phyloP scores from a whole-genome alignment of 495 filamentous ascomycete genomes.

The Parathielavia appendiculata region DNA sequence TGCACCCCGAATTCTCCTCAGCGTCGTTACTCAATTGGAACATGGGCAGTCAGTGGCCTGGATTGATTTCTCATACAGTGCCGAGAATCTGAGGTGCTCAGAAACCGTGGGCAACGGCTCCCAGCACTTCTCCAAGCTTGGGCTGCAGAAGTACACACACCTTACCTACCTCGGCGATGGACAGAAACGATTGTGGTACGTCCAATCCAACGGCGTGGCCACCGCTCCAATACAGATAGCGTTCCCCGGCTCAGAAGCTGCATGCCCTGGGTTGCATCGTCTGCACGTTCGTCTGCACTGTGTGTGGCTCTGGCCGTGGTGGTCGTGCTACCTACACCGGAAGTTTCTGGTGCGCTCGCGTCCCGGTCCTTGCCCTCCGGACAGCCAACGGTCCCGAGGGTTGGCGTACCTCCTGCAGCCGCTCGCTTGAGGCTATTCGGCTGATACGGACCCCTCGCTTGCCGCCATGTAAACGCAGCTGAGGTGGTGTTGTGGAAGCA shows the following conservation, averaged over 20 bases:
- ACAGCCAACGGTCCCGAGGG: neutral
- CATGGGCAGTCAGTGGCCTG: too few species aligned
- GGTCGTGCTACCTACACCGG: conserved; percentile 4
- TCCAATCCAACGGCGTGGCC: conserved; percentile 6
- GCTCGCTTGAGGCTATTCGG: conserved; percentile 18
- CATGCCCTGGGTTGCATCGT: conserved; percentile 16
- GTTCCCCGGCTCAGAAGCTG: conserved; percentile 18
- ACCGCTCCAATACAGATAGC: conserved; percentile 9
- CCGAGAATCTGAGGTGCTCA: too few species aligned
- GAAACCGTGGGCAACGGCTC: too few species aligned
- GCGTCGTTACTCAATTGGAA: too few species aligned
- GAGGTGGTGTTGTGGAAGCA: conserved; percentile 14
- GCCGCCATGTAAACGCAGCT: conserved; percentile 20
- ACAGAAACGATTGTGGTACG: neutral
- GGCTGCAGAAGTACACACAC: neutral
- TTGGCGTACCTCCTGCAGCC: neutral
- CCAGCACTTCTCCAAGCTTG: neutral
- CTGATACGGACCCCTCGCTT: conserved; percentile 14
- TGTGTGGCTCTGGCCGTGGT: conserved; percentile 2
- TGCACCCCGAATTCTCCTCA: too few species aligned
- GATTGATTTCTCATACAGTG: too few species aligned
- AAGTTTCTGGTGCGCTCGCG: neutral
- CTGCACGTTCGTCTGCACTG: neutral
- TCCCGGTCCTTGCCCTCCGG: neutral
- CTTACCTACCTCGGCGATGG: too few species aligned